These are phyloP conservation scores for Diutina sp. DNA, from an alignment of 1,139 yeast species.

Conservation along the genomic window DNA sequence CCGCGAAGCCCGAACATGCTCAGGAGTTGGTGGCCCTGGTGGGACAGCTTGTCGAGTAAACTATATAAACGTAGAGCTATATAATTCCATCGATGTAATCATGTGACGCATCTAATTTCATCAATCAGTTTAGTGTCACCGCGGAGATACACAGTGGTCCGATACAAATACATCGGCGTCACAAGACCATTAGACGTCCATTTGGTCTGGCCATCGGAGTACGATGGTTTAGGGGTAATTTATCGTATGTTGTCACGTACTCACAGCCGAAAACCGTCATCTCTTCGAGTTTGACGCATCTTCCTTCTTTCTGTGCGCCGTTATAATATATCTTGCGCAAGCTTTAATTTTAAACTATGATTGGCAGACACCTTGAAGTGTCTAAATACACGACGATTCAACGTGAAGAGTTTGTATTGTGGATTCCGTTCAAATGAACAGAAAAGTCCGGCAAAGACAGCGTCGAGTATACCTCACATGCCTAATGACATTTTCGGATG, in stretches of 20 bases:
- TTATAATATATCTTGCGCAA: not conserved
- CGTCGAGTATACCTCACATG: not conserved
- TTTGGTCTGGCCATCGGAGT: too few species aligned
- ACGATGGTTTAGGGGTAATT: too few species aligned
- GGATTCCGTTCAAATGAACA: too few species aligned
- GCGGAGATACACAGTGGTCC: too few species aligned
- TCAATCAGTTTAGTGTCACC: too few species aligned
- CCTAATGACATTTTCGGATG: not conserved
- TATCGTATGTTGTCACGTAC: too few species aligned
- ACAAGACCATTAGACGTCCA: too few species aligned
- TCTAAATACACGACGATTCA: not conserved
- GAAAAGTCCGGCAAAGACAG: too few species aligned
- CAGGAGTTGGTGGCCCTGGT: slow-evolving; percentile 13
- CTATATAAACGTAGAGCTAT: not conserved
- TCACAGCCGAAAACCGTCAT: not conserved
- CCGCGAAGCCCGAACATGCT: slow-evolving; percentile 30
- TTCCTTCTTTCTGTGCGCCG: not conserved
- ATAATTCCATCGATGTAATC: not conserved
- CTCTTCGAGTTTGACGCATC: not conserved
- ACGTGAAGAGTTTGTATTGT: too few species aligned
- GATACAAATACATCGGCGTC: too few species aligned
- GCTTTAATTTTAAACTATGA: not conserved
- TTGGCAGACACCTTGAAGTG: not conserved
- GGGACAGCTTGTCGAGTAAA: not conserved
- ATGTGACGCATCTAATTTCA: not conserved